Evolutionary conservation across 345 rosid genomes (phyloP), one percentile per base, ranked within the genome.

Genomic region (Laguncularia racemosa): DNA sequence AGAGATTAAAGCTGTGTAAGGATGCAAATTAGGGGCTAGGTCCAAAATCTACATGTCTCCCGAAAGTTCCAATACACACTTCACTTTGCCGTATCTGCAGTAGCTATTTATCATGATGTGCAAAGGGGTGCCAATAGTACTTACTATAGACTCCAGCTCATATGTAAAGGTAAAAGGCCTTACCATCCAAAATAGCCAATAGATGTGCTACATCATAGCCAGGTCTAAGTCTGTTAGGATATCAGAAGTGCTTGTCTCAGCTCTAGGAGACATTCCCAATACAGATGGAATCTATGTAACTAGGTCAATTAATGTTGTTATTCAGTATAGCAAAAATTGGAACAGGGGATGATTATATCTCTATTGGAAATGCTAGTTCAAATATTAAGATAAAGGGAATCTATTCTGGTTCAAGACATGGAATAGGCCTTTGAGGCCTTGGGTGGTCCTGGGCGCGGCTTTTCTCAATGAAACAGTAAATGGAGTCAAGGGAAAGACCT

Each of bases 291-390:
- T 93, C 67, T 97, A 93, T 64, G 79, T 93, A 46, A 85, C 84
- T 16, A 85, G 55, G 38, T 87, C 97, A 0, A 89, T 95, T 19
- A 76, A 86, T 70, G 85, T 93, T 53, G 67, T 74, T 65, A 68
- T 93, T 26, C 89, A 87, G 71, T 89, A 89, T 69, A 67, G 85
- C 84, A n/a, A 90, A 90, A 80, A 90, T 93, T 53, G 95, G 96
- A 83, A 87, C 97, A 93, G 99, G 99, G 46, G 99, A 93, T 71
- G 97, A 89, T 62, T 93, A 97, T 54, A 52, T 93, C 61, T 93
- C 99, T 7, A 93, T 93, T 26, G 99, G 90, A 56, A 87, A 64
- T 62, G 96, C 76, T 20, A 84, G 97, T 73, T 66, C 97, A 11
- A 61, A 46, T 54, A 83, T 93, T 67, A 87, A 81, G 78, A 93